Evolutionary conservation across 768 basidiomycete genomes (phyloP).

Genomic region (Pisolithus marmoratus): DNA sequence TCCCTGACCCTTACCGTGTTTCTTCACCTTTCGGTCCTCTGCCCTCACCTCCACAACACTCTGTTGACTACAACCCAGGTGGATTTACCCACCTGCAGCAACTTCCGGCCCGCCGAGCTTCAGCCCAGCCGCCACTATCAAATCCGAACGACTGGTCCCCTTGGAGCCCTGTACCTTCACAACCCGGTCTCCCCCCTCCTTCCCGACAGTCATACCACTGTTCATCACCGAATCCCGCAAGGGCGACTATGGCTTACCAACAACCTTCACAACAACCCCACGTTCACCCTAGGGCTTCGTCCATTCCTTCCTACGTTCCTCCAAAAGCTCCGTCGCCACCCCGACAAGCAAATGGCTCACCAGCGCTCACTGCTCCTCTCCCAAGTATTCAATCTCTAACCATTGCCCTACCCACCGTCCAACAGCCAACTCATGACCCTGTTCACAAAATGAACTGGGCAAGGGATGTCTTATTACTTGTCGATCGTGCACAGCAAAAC

Average conservation of each 20-base stretch:
- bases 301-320: conserved; percentile 11
- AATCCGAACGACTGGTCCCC: conserved; percentile 19
- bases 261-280: conserved; percentile 20
- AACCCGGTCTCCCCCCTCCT: conserved; percentile 18
- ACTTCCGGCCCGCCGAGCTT: conserved; percentile 8
- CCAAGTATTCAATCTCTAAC: conserved; percentile 60
- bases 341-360: conserved; percentile 19
- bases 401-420: conserved; percentile 44
- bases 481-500: conserved; percentile 47
- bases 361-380: conserved; percentile 60
- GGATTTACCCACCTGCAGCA: conserved; percentile 9
- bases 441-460: conserved; percentile 68
- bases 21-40: conserved; percentile 20
- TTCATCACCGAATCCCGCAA: conserved; percentile 18
- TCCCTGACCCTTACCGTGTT: conserved; percentile 15
- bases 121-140: conserved; percentile 16
- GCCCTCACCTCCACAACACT: conserved; percentile 14
- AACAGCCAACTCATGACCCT: conserved; percentile 52
- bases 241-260: conserved; percentile 16
- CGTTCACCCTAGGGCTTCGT: conserved; percentile 15
- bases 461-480: conserved; percentile 75
- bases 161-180: conserved; percentile 12
- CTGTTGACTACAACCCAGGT: conserved; percentile 11
- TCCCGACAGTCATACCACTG: conserved; percentile 18
- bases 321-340: conserved; percentile 21